Evolutionary conservation across 345 rosid species (phyloP).

Genomic region (Heritiera fomes): DNA sequence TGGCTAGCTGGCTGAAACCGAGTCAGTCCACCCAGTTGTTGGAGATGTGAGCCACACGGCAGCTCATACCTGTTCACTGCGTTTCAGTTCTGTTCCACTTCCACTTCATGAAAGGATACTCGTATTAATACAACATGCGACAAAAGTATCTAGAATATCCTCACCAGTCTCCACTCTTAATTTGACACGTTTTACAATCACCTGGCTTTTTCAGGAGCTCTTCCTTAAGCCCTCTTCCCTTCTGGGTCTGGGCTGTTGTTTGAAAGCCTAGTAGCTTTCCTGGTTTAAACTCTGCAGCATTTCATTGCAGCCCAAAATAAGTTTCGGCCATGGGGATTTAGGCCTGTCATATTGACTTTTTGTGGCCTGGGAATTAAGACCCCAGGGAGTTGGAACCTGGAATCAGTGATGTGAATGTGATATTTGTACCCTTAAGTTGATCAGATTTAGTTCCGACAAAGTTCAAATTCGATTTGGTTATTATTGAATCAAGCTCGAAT

Average conservation of each 20-base stretch:
- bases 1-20: background rate
- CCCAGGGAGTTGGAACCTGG: background rate
- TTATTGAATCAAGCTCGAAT: no score
- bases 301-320: background rate
- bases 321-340: background rate
- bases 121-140: background rate
- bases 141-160: background rate
- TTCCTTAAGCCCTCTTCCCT: background rate
- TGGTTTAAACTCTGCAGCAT: background rate
- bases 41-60: constrained; percentile 8
- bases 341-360: background rate
- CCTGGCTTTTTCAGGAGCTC: no score
- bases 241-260: background rate
- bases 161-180: background rate
- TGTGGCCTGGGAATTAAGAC: no score
- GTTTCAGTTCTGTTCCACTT: background rate
- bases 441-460: no score
- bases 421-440: no score
- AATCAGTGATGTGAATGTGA: background rate
- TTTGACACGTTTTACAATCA: constrained; percentile 19
- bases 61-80: background rate
- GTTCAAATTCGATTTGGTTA: no score
- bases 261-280: background rate
- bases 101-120: background rate
- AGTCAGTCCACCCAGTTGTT: constrained; percentile 6